These are phyloP conservation scores for Apophysomyces variabilis DNA, from an alignment of 371 early-diverging fungal species.

Conservation along the genomic window DNA sequence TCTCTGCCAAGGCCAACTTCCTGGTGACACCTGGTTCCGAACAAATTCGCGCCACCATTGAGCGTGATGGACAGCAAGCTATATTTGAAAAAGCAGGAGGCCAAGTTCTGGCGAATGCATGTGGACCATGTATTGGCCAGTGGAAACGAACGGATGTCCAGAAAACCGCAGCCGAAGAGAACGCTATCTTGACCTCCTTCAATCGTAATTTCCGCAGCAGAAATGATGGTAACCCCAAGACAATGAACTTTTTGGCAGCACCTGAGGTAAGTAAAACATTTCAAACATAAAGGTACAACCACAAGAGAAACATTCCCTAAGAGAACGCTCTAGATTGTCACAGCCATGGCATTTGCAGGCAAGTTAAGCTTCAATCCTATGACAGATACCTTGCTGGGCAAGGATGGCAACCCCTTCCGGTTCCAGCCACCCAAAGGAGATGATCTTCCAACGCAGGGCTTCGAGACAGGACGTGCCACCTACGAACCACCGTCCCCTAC, in stretches of 20 bases:
- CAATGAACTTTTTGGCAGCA: conserved; percentile 93
- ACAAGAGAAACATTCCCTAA: too few species aligned
- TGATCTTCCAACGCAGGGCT: conserved; percentile 88
- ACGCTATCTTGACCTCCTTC: conserved; percentile 94
- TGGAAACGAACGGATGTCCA: conserved; percentile 89
- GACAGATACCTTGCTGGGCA: conserved; percentile 77
- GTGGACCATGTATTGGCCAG: conserved; percentile 91
- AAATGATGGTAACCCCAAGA: conserved; percentile 94
- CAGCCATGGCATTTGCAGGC: conserved; percentile 92
- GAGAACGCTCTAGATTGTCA: conserved; percentile 66
- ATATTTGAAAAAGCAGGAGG: conserved; percentile 86
- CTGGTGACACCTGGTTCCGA: conserved; percentile 96
- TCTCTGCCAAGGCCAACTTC: conserved; percentile 82
- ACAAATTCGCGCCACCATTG: conserved; percentile 95
- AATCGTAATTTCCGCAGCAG: conserved; percentile 97
- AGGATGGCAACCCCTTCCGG: conserved; percentile 75
- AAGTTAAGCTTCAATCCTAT: conserved; percentile 90
- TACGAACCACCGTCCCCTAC: conserved; percentile 66
- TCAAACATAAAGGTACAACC: background rate
- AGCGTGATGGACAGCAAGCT: conserved; percentile 88
- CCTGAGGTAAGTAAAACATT: conserved; percentile 70
- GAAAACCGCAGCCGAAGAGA: conserved; percentile 63
- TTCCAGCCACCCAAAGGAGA: conserved; percentile 85
- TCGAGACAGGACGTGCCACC: conserved; percentile 75
- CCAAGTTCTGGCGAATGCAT: conserved; percentile 87